phyloP scores from a whole-genome alignment of 176 grass and related monocot genomes.

The Oryza australiensis region DNA sequence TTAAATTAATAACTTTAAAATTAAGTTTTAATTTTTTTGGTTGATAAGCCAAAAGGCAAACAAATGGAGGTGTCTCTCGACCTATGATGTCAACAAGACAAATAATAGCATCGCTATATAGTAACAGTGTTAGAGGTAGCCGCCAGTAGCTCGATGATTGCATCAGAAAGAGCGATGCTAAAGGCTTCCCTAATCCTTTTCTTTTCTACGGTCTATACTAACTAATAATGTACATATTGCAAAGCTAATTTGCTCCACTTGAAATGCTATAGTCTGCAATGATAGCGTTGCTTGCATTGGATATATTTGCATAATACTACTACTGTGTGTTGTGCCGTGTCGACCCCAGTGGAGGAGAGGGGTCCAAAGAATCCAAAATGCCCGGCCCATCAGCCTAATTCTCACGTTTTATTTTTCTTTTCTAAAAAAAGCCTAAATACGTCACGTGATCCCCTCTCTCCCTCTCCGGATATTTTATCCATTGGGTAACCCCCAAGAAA shows the following conservation, averaged over 20 bases:
- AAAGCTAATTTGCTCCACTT: not conserved
- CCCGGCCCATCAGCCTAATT: not conserved
- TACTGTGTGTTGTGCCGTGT: not conserved
- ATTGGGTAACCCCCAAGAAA: conserved; percentile 28
- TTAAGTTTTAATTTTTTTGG: no score
- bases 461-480: not conserved
- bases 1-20: no score
- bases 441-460: not conserved
- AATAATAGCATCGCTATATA: no score
- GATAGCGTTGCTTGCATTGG: not conserved
- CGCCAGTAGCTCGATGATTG: not conserved
- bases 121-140: not conserved
- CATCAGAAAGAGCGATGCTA: not conserved
- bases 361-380: conserved; percentile 34
- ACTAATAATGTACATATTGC: not conserved
- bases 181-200: not conserved
- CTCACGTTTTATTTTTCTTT: not conserved
- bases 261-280: not conserved
- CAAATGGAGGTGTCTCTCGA: no score
- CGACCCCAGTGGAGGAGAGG: not conserved
- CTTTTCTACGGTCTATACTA: not conserved
- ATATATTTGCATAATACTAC: not conserved
- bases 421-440: not conserved
- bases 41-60: no score
- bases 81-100: not conserved